Conservation (phyloP, 345 rosid species). For the Psidium guajava region DNA sequence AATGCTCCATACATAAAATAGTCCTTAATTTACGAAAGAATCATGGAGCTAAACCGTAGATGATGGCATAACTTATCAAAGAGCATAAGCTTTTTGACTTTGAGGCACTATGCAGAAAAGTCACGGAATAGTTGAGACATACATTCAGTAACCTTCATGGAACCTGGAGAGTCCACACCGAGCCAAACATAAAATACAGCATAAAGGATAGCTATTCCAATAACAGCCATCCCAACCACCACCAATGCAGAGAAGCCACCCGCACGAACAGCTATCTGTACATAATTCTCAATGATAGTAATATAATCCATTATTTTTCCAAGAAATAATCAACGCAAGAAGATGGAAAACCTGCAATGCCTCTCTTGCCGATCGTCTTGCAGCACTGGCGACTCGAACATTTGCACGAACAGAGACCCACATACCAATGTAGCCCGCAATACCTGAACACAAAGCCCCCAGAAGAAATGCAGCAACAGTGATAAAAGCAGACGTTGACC, state of each 20-base stretch:
- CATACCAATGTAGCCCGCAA: conserved; percentile 98
- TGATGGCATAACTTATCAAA: not conserved
- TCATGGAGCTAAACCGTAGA: not conserved
- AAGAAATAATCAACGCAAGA: conserved; percentile 3
- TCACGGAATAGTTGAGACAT: conserved; percentile 24
- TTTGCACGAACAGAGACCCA: conserved; percentile 99
- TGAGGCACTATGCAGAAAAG: not conserved
- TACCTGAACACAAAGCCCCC: conserved; percentile 93
- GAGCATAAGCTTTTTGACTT: not conserved
- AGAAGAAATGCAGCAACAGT: conserved; percentile 92
- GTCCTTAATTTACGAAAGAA: not conserved
- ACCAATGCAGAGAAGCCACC: conserved; percentile 98
- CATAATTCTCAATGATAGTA: conserved; percentile 13
- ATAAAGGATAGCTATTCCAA: conserved; percentile 92
- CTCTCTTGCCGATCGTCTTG: conserved; percentile 97
- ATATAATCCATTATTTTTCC: conserved; percentile 4
- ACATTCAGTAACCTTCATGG: conserved; percentile 89
- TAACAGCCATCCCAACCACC: conserved; percentile 99
- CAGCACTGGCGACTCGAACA: conserved; percentile 97
- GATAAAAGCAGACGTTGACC: conserved; percentile 73
- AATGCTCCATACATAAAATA: not conserved
- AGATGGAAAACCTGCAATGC: conserved; percentile 76
- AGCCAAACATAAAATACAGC: conserved; percentile 86
- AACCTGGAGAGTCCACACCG: conserved; percentile 78
- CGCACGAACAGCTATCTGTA: conserved; percentile 91